phyloP scores from a whole-genome alignment of 352 stramenopile species.

The Phytophthora brassicae region DNA sequence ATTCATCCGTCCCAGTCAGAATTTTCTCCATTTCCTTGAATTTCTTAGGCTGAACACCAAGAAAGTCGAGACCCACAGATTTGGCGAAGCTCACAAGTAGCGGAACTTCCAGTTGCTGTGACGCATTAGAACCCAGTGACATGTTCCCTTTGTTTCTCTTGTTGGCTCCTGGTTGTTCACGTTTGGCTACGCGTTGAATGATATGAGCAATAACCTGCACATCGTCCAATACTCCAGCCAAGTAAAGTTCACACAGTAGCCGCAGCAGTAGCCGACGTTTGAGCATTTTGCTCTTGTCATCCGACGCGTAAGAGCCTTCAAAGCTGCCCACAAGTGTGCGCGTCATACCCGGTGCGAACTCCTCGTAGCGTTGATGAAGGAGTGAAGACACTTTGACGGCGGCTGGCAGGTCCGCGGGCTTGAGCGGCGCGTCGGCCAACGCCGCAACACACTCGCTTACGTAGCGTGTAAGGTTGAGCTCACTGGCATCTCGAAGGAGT shows the following conservation, averaged over 20 bases:
- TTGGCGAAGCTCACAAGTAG: constrained; percentile 95
- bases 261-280: constrained; percentile 76
- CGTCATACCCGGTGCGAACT: constrained; percentile 77
- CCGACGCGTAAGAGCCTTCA: constrained; percentile 53
- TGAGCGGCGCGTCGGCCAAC: constrained; percentile 86
- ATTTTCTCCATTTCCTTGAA: constrained; percentile 56
- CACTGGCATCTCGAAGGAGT: constrained; percentile 84
- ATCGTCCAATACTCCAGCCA: constrained; percentile 79
- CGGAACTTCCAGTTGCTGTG: constrained; percentile 89
- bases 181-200: constrained; percentile 68
- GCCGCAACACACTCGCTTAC: constrained; percentile 93
- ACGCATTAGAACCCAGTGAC: constrained; percentile 18
- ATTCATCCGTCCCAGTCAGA: constrained; percentile 35
- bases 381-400: constrained; percentile 85
- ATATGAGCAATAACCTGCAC: constrained; percentile 79
- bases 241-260: constrained; percentile 82
- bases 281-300: constrained; percentile 78
- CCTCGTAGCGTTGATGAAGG: constrained; percentile 92
- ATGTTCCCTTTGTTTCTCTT: constrained; percentile 46
- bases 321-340: constrained; percentile 57
- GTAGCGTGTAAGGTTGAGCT: constrained; percentile 95
- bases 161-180: constrained; percentile 35
- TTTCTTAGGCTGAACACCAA: constrained; percentile 69
- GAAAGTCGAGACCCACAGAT: constrained; percentile 88
- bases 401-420: constrained; percentile 83